Percentiles rank a stretch among this genome's conserved stretches.
These are phyloP conservation scores for Taphrina flavorubra DNA, from an alignment of 1,139 yeast species.

Conservation along the genomic window DNA sequence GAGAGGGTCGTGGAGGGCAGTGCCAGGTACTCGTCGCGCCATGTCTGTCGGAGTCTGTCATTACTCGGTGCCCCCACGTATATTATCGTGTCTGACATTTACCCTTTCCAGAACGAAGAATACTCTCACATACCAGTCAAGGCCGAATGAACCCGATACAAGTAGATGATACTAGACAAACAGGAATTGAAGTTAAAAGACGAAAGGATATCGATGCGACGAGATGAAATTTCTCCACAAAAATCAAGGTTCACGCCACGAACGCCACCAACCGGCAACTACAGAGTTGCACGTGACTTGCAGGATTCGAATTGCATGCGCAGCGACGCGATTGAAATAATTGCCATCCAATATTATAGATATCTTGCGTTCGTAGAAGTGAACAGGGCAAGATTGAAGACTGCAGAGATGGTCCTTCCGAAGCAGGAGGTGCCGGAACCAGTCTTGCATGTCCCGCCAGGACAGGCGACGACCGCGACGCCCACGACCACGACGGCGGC, in stretches of 20 bases:
- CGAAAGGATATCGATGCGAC: not conserved
- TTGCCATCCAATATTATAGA: not conserved
- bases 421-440: constrained; percentile 6
- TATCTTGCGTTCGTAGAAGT: not conserved
- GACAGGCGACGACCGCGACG: too few species aligned
- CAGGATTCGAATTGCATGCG: not conserved
- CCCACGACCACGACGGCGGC: not conserved
- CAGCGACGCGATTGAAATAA: not conserved
- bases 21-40: constrained; percentile 20
- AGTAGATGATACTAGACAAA: not conserved
- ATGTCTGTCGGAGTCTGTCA: constrained; percentile 12
- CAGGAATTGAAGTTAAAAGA: not conserved
- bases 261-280: not conserved
- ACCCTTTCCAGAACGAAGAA: too few species aligned
- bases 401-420: constrained; percentile 1
- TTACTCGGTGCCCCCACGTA: constrained; percentile 34
- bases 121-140: too few species aligned
- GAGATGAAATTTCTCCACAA: constrained; percentile 10
- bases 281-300: not conserved
- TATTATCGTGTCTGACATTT: not conserved
- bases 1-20: not conserved
- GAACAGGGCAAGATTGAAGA: not conserved
- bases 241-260: constrained; percentile 5
- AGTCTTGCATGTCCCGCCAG: not conserved
- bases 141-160: too few species aligned